Conservation (phyloP, 768 basidiomycete genomes). For the Tylopilus subfusipes region DNA sequence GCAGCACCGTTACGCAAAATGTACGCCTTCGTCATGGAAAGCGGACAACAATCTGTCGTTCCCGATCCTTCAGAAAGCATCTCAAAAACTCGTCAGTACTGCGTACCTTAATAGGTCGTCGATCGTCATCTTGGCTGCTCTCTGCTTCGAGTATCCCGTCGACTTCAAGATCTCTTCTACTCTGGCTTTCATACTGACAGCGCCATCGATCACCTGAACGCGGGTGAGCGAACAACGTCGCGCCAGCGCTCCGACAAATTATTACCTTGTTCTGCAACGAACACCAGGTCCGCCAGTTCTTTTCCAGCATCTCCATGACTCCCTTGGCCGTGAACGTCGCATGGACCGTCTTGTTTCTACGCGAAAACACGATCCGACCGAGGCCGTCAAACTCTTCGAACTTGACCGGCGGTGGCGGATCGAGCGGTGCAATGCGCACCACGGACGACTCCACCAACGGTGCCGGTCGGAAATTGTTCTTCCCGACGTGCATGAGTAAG, state of each 20-base stretch:
- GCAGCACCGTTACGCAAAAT: constrained; percentile 48
- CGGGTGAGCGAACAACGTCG: background rate
- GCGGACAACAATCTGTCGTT: constrained; percentile 59
- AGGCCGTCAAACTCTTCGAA: constrained; percentile 99
- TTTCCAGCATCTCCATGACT: constrained; percentile 90
- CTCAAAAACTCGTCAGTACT: background rate
- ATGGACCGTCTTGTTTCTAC: constrained; percentile 87
- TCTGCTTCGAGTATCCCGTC: constrained; percentile 67
- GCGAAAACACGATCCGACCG: constrained; percentile 82
- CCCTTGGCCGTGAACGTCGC: constrained; percentile 93
- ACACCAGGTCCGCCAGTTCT: constrained; percentile 91
- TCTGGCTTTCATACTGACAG: constrained; percentile 61
- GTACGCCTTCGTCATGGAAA: constrained; percentile 72
- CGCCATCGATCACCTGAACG: constrained; percentile 63
- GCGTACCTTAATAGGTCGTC: constrained; percentile 86
- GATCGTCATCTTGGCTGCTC: constrained; percentile 91
- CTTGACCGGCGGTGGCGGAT: constrained; percentile 92
- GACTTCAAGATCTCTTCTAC: constrained; percentile 73
- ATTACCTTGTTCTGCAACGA: constrained; percentile 67
- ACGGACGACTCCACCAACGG: constrained; percentile 94
- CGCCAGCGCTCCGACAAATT: background rate
- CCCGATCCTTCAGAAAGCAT: background rate
- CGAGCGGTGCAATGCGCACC: constrained; percentile 83
- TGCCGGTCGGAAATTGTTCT: constrained; percentile 94
- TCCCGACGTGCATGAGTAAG: constrained; percentile 93